phyloP scores from a whole-genome alignment of 495 filamentous ascomycete genomes.

The Podospora australis region DNA sequence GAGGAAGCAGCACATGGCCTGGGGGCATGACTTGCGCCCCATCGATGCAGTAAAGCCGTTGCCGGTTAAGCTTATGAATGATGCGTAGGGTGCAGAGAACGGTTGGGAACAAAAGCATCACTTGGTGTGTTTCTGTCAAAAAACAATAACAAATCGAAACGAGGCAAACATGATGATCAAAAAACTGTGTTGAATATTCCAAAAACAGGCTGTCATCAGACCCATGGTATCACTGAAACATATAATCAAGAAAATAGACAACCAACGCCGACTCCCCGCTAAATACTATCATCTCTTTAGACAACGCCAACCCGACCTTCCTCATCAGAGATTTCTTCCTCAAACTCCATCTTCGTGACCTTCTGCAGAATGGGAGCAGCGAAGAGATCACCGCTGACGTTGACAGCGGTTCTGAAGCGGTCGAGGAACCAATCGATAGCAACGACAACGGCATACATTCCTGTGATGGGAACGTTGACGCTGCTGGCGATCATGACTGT shows the following conservation, averaged over 20 bases:
- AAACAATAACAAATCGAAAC: not conserved
- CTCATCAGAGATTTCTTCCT: conserved; percentile 1
- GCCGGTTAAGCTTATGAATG: conserved; percentile 5
- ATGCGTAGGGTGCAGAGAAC: not conserved
- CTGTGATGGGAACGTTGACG: conserved; percentile 25
- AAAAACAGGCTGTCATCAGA: not conserved
- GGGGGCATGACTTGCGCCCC: conserved; percentile 9
- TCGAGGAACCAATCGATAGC: conserved; percentile 30
- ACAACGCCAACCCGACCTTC: not conserved
- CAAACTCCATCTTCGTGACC: conserved; percentile 10
- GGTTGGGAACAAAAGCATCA: not conserved
- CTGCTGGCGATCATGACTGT: conserved; percentile 29
- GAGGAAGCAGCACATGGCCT: conserved; percentile 2
- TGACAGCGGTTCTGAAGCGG: conserved; percentile 26
- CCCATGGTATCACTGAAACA: not conserved
- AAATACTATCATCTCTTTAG: not conserved
- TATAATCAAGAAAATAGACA: not conserved
- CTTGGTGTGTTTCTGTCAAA: not conserved
- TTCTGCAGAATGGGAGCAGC: conserved; percentile 17
- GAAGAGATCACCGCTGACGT: conserved; percentile 27
- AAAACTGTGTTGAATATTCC: not conserved
- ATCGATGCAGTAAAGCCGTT: conserved; percentile 4
- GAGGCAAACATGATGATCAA: not conserved
- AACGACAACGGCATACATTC: conserved; percentile 28
- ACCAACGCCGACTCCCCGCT: not conserved